These are phyloP conservation scores for Teunomyces stri DNA, from an alignment of 805 yeast genomes.

Conservation along the genomic window DNA sequence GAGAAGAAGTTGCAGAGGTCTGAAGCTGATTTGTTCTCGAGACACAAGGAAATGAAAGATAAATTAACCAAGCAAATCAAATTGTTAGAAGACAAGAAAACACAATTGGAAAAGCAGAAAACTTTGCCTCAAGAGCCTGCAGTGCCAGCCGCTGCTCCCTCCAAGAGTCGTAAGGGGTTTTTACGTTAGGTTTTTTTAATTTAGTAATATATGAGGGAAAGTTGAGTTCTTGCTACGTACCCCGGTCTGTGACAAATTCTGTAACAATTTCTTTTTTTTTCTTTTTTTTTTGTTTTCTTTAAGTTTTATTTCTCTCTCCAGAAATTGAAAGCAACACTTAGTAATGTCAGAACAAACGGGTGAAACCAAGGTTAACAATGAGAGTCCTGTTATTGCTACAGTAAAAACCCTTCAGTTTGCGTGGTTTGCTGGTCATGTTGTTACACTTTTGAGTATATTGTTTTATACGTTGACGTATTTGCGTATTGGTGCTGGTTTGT, in stretches of 20 bases:
- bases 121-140: slow-evolving; percentile 52
- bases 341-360: not conserved
- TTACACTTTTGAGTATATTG: slow-evolving; percentile 30
- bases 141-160: slow-evolving; percentile 45
- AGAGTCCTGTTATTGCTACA: not conserved
- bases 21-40: slow-evolving; percentile 91
- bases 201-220: slow-evolving; percentile 2
- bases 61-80: slow-evolving; percentile 84
- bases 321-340: not conserved
- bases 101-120: slow-evolving; percentile 64
- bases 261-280: not conserved
- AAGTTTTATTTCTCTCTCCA: not conserved
- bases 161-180: slow-evolving; percentile 75
- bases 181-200: slow-evolving; percentile 47
- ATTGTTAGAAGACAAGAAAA: slow-evolving; percentile 87
- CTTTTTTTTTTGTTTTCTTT: not conserved
- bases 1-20: slow-evolving; percentile 95
- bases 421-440: slow-evolving; percentile 60
- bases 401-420: slow-evolving; percentile 60
- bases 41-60: slow-evolving; percentile 97
- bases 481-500: slow-evolving; percentile 22
- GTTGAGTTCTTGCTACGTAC: not conserved
- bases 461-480: slow-evolving; percentile 35
- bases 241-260: not conserved
- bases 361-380: not conserved